Evolutionary conservation across 495 filamentous ascomycete genomes (phyloP), one percentile per base, ranked within the genome.

Genomic region (Tuber melanosporum): DNA sequence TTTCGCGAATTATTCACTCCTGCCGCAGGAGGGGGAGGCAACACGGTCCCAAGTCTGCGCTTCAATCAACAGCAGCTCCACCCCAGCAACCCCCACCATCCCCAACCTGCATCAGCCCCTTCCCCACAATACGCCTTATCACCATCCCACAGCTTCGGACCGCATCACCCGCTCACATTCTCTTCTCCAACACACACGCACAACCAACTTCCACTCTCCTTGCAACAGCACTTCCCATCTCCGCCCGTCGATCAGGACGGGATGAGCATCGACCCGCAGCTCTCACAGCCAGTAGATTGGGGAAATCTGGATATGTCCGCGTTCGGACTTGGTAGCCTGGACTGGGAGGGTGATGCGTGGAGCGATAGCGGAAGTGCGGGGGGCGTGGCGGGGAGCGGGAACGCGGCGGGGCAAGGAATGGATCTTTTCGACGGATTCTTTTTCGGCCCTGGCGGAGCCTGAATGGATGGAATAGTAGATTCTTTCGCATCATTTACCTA

Each of bases 401-500:
- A 78, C n/a, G 73, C 75, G 0, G 82, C 80, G 26, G 71, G 76
- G 41, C 70, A 74, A 17, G 88, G 44, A 75, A 88, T 95, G 80
- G 93, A 97, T 87, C 84, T 97, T 44, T 92, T 97, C 83, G 93
- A 96, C 84, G 94, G 93, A 0, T 97, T 95, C 83, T 97, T 95
- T 86, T 97, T 97, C 86, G 94, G 94, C 20, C 78, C 78, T 15
- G 57, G 41, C 20, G 71, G 71, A 20, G 32, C 44, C 22, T 44
- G 77, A 69, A 41, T 7, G 32, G 14, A 12, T 22, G n/a, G 2
- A 19, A 10, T 17, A 8, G 22, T 45, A 14, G 26, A 22, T 26
- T 71, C 39, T 45, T 45, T 42, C 12, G 32, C 22, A 26, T 26
- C 22, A 32, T 62, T 62, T 62, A 8, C 9, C 26, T 26, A n/a